Evolutionary conservation across 192 early-diverging fungal genomes (phyloP).

Genomic region (Obelidium mucronatum): DNA sequence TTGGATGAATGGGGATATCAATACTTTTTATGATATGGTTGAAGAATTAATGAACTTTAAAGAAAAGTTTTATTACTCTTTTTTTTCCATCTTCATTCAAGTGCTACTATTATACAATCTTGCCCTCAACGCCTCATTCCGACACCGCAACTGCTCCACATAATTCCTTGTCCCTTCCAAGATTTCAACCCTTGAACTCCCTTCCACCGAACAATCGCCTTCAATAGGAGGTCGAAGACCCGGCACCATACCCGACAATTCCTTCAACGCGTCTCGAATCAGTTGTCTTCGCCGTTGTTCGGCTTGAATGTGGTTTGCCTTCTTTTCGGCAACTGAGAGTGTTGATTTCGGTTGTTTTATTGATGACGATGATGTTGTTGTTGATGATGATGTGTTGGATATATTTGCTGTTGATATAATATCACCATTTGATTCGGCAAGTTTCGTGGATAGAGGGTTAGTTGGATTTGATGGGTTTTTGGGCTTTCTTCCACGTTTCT

Average conservation of each 20-base stretch:
- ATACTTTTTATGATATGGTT: no score
- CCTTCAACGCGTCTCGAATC: constrained; percentile 23
- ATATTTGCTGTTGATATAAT: no score
- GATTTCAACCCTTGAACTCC: constrained; percentile 12
- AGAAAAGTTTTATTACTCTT: no score
- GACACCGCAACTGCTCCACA: neutral
- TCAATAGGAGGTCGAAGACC: constrained; percentile 19
- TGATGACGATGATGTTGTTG: neutral
- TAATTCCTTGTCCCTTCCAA: constrained; percentile 3
- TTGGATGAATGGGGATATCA: no score
- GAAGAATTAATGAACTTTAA: no score
- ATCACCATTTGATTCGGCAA: no score
- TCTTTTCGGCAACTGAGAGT: constrained; percentile 13
- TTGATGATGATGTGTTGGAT: neutral
- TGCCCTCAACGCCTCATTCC: no score
- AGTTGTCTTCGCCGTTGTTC: constrained; percentile 14
- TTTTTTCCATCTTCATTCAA: no score
- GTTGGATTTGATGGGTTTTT: constrained; percentile 9
- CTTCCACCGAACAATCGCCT: constrained; percentile 5
- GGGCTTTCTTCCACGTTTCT: constrained; percentile 22
- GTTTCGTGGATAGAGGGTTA: neutral
- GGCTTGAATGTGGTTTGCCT: constrained; percentile 24
- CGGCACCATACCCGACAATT: constrained; percentile 8
- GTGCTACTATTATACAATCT: no score
- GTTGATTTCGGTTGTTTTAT: neutral